Evolutionary conservation across 2,329 filamentous ascomycete genomes (phyloP).

Genomic region (Sclerotinia spermophila): DNA sequence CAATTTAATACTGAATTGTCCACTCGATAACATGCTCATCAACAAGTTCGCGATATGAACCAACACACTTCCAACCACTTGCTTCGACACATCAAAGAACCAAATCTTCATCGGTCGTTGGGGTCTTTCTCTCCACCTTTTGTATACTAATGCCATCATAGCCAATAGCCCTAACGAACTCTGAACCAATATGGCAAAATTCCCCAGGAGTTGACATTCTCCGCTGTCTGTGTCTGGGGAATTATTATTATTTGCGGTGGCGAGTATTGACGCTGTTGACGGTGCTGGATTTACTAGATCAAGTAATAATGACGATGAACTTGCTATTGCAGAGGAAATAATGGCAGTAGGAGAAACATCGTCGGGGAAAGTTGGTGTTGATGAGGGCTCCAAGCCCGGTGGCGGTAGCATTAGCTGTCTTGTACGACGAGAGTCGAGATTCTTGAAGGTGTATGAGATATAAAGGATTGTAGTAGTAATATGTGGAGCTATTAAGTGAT

Average conservation of each 20-base stretch:
- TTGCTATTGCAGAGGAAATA: constrained; percentile 28
- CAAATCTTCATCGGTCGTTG: constrained; percentile 93
- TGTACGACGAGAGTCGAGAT: constrained; percentile 11
- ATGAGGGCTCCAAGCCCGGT: constrained; percentile 33
- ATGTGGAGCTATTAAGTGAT: not conserved
- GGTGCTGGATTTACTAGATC: constrained; percentile 35
- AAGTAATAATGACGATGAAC: constrained; percentile 33
- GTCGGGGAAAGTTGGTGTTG: constrained; percentile 24
- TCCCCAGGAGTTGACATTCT: constrained; percentile 82
- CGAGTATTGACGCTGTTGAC: constrained; percentile 28
- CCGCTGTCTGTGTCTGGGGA: constrained; percentile 46
- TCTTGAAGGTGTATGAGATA: not conserved
- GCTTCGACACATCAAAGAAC: constrained; percentile 97
- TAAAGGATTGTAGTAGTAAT: not conserved
- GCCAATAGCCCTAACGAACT: constrained; percentile 79
- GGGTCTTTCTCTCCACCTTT: constrained; percentile 86
- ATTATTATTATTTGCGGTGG: not conserved
- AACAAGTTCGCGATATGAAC: constrained; percentile 90
- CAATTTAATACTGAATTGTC: constrained; percentile 68
- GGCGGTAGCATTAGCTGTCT: constrained; percentile 33
- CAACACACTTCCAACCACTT: constrained; percentile 89
- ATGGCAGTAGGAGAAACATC: constrained; percentile 27
- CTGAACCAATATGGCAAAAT: constrained; percentile 89
- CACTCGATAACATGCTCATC: constrained; percentile 94
- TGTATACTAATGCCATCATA: constrained; percentile 82